These are phyloP conservation scores for Didymella pomorum DNA, from an alignment of 2,329 filamentous ascomycete genomes.

Conservation along the genomic window DNA sequence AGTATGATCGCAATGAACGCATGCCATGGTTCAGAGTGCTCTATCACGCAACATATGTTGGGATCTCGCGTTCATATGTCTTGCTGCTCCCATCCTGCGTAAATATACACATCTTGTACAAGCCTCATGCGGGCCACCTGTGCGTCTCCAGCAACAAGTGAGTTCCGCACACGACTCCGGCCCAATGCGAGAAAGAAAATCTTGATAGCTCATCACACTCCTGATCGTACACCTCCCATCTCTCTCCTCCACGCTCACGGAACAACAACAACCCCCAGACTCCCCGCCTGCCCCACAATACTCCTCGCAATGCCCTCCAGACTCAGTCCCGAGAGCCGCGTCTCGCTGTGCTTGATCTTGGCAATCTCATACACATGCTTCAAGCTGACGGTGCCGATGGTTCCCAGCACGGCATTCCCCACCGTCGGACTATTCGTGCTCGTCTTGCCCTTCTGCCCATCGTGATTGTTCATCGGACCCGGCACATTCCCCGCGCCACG, in stretches of 20 bases:
- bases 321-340: slow-evolving; percentile 70
- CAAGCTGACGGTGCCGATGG: slow-evolving; percentile 83
- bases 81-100: background rate
- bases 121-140: background rate
- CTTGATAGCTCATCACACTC: background rate
- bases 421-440: slow-evolving; percentile 42
- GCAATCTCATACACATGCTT: slow-evolving; percentile 99
- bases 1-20: background rate
- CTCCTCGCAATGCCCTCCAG: slow-evolving; percentile 83
- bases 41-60: background rate
- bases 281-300: slow-evolving; percentile 65
- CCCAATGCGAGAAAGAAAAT: background rate
- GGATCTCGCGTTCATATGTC: background rate
- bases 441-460: slow-evolving; percentile 49
- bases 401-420: slow-evolving; percentile 74
- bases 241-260: slow-evolving; percentile 38
- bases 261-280: slow-evolving; percentile 60
- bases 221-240: slow-evolving; percentile 1
- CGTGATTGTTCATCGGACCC: slow-evolving; percentile 54
- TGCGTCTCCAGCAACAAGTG: background rate
- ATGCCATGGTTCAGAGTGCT: background rate
- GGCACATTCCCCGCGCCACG: slow-evolving; percentile 70
- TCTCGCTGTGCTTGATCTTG: slow-evolving; percentile 79
- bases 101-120: slow-evolving; percentile 10
- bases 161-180: background rate